These are phyloP conservation scores for Coemansia nantahalensis DNA, from an alignment of 192 early-diverging fungal genomes.

Conservation along the genomic window DNA sequence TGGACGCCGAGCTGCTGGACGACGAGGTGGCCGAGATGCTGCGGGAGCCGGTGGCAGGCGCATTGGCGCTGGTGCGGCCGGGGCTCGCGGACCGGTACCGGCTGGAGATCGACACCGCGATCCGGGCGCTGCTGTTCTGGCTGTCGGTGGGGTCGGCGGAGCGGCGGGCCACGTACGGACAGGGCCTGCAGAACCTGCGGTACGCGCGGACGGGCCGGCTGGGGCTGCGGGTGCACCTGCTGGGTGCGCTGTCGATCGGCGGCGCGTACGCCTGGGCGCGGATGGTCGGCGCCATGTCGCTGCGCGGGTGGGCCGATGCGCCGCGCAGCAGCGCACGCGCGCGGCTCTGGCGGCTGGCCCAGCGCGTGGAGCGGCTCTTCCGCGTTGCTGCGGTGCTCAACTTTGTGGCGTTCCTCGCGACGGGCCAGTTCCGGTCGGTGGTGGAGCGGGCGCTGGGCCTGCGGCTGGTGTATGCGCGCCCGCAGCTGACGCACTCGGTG, in stretches of 20 bases:
- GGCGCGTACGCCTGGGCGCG: conserved; percentile 71
- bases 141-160: conserved; percentile 67
- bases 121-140: conserved; percentile 70
- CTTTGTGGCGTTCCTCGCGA: conserved; percentile 79
- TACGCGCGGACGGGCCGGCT: conserved; percentile 63
- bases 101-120: conserved; percentile 65
- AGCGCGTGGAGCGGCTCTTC: conserved; percentile 62
- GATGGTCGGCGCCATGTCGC: conserved; percentile 58
- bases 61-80: conserved; percentile 58
- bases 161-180: conserved; percentile 74
- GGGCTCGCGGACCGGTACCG: conserved; percentile 63
- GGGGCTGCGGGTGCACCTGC: conserved; percentile 11
- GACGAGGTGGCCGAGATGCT: conserved; percentile 71
- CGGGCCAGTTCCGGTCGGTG: conserved; percentile 79
- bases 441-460: conserved; percentile 77
- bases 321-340: conserved; percentile 54
- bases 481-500: conserved; percentile 71
- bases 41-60: conserved; percentile 70
- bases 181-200: conserved; percentile 78
- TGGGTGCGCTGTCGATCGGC: conserved; percentile 64
- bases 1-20: conserved; percentile 83
- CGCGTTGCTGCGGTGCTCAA: conserved; percentile 68
- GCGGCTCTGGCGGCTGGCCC: conserved; percentile 56
- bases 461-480: conserved; percentile 77
- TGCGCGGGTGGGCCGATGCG: conserved; percentile 71